Evolutionary conservation across 768 basidiomycete genomes (phyloP).

Genomic region (Phaffia tasmanica): DNA sequence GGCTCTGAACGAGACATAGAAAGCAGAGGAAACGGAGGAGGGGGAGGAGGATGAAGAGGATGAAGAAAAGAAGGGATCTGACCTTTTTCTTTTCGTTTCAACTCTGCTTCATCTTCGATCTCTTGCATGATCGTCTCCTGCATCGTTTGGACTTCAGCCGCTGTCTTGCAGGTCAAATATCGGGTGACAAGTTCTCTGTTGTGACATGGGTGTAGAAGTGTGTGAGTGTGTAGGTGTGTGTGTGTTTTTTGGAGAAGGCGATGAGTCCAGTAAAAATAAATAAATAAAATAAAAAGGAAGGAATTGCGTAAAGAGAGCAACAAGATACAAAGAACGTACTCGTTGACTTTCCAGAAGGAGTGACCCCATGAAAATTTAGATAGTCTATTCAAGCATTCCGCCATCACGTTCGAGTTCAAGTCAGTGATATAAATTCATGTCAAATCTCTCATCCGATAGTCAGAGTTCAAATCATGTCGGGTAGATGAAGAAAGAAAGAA

Average conservation of each 20-base stretch:
- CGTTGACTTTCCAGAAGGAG: constrained; percentile 76
- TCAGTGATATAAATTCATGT: background rate
- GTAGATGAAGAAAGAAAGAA: background rate
- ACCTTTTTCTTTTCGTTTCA: constrained; percentile 31
- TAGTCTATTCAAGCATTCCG: constrained; percentile 37
- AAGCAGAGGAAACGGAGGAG: background rate
- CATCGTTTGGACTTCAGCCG: constrained; percentile 36
- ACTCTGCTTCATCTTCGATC: constrained; percentile 34
- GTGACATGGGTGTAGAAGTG: background rate
- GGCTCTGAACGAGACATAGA: background rate
- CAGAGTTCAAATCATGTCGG: background rate
- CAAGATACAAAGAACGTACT: constrained; percentile 41
- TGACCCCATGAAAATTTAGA: constrained; percentile 82
- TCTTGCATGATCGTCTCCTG: constrained; percentile 37
- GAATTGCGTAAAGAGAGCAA: constrained; percentile 9
- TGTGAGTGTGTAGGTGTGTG: no score
- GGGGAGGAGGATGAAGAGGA: background rate
- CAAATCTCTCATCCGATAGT: background rate
- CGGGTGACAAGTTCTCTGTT: constrained; percentile 55
- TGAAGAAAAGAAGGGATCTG: constrained; percentile 9
- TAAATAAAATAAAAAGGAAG: background rate
- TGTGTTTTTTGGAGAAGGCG: background rate
- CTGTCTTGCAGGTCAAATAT: constrained; percentile 58
- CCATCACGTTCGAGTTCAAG: background rate
- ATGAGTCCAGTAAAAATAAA: constrained; percentile 13